These are phyloP conservation scores for Talaromyces atroroseus DNA, from an alignment of 2,329 filamentous ascomycete species.

Conservation along the genomic window DNA sequence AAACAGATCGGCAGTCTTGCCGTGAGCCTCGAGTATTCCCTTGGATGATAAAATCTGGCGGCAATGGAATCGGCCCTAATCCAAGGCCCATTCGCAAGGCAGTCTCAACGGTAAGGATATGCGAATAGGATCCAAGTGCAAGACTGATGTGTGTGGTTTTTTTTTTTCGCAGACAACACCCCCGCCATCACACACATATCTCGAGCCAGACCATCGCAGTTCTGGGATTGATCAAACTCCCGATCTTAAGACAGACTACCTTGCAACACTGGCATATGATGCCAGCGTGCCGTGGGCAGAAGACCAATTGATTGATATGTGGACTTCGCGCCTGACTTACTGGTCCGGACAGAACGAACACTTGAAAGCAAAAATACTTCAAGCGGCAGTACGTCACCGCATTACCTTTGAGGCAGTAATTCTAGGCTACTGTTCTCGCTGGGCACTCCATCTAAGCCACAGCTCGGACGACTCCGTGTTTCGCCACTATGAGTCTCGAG, in stretches of 20 bases:
- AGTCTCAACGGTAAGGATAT: neutral
- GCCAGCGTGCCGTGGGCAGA: conserved; percentile 16
- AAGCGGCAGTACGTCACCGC: conserved; percentile 28
- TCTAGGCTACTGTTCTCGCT: conserved; percentile 34
- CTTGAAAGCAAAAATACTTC: conserved; percentile 33
- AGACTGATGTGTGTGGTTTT: neutral
- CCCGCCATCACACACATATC: neutral
- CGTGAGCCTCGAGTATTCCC: conserved; percentile 19
- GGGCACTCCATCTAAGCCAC: conserved; percentile 26
- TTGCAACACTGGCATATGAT: conserved; percentile 25
- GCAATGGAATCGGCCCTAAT: conserved; percentile 1
- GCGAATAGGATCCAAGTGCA: neutral
- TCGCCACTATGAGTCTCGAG: conserved; percentile 24
- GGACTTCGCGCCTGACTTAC: conserved; percentile 33
- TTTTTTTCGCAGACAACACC: neutral
- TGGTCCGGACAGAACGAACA: conserved; percentile 38
- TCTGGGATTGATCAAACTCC: neutral
- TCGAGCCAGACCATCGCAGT: neutral
- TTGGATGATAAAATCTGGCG: conserved; percentile 21
- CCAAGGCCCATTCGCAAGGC: neutral
- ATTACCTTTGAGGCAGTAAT: conserved; percentile 34
- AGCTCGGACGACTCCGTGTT: conserved; percentile 21
- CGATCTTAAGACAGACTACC: conserved; percentile 27
- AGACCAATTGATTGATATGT: conserved; percentile 30
- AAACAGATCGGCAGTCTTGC: conserved; percentile 15